Evolutionary conservation across 2,329 filamentous ascomycete species (phyloP), one percentile per base, ranked within the genome.

Genomic region (Shiraia bambusicola): DNA sequence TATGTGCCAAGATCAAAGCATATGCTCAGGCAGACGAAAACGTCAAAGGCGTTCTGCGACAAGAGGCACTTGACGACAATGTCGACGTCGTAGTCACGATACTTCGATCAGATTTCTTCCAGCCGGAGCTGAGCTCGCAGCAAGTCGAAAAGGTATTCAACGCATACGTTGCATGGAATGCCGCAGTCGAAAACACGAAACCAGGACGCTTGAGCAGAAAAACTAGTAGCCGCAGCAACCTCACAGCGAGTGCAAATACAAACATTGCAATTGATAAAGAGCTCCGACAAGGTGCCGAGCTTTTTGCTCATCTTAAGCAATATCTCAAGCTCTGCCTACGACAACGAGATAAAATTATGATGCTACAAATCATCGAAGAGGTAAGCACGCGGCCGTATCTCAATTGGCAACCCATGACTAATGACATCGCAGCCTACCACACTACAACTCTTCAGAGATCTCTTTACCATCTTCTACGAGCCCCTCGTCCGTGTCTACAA

Each of bases 391-490:
- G 13, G 10, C 11, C 13, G 6, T 30, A 12, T 32, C 7, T 34
- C 31, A 17, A 12, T 11, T 10, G 8, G n/a, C 22, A 9, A 7
- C 8, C n/a, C 17, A 16, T 40, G n/a, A 37, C 62, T 63, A 47
- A 66, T 52, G 28, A 1, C 3, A 15, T 25, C 19, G 10, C 43
- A 75, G 72, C 89, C 93, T 0, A 91, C 92, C n/a, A 97, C 93
- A 0, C 77, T 98, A n/a, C 87, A 94, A 64, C 79, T 98, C 19
- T 93, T 98, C 78, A 83, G 90, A 34, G 93, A 98, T 61, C 78
- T 98, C 16, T 97, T 98, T 68, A 95, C 90, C 25, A 97, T 98
- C 65, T 98, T 98, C 73, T 98, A 98, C 71, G 93, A 98, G 66
- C 93, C 93, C 0, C 82, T 98, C 15, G 89, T 98, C 12, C 82